Conservation (phyloP, 2,329 filamentous ascomycete genomes). For the Bipolaris victoriae region DNA sequence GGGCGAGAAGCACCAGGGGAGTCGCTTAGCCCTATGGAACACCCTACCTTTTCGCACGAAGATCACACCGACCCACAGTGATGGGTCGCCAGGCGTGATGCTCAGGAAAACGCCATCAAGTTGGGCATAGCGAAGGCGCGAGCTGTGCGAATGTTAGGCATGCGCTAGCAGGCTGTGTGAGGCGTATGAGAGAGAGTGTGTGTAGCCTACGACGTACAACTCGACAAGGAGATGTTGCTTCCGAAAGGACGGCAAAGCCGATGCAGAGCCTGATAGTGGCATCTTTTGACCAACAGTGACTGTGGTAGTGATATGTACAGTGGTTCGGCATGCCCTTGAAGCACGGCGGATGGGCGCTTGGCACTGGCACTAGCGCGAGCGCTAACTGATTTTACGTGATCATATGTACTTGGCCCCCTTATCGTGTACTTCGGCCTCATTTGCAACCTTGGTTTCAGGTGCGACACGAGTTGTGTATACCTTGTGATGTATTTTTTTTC, state of each 20-base stretch:
- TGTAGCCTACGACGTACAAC: conserved; percentile 65
- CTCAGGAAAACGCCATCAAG: conserved; percentile 87
- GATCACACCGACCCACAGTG: conserved; percentile 86
- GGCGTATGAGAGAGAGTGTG: no score
- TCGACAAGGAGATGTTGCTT: conserved; percentile 80
- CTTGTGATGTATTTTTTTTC: not conserved
- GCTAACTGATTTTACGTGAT: conserved; percentile 19
- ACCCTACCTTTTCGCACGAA: conserved; percentile 83
- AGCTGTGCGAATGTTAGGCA: conserved; percentile 58
- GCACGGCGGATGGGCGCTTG: conserved; percentile 15
- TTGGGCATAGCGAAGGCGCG: conserved; percentile 79
- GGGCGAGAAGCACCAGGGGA: conserved; percentile 13
- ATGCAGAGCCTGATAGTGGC: conserved; percentile 31
- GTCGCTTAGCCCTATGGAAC: conserved; percentile 22
- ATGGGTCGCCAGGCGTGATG: conserved; percentile 79
- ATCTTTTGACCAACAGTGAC: conserved; percentile 22
- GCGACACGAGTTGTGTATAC: conserved; percentile 8
- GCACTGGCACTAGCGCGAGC: conserved; percentile 17
- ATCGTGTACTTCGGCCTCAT: not conserved
- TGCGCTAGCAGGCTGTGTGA: conserved; percentile 20
- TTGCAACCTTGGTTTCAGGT: conserved; percentile 1
- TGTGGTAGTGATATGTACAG: conserved; percentile 4
- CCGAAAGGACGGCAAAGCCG: conserved; percentile 59
- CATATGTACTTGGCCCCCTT: conserved; percentile 3
- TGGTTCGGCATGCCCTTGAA: conserved; percentile 6